Evolutionary conservation across 306 rosid species (phyloP).

Genomic region (Ormosia emarginata): DNA sequence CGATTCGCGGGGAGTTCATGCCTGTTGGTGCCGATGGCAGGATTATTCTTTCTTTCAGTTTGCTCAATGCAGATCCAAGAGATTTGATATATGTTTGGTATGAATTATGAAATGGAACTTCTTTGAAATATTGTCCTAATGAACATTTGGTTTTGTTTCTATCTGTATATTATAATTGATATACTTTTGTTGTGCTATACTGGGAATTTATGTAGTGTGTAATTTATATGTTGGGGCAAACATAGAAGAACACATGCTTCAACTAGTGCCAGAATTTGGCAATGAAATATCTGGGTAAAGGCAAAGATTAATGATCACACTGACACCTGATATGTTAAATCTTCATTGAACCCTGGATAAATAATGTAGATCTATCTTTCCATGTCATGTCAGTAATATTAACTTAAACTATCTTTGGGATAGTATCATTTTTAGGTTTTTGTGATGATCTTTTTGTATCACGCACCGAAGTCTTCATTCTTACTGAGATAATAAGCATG

Average conservation of each 20-base stretch:
- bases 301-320: background rate
- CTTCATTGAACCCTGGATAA: background rate
- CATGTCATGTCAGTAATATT: background rate
- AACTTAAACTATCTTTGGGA: background rate
- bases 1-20: constrained; percentile 85
- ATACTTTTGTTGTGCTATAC: background rate
- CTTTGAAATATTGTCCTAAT: background rate
- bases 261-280: background rate
- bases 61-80: constrained; percentile 80
- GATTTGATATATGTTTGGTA: constrained; percentile 91
- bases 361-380: background rate
- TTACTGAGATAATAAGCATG: constrained; percentile 64
- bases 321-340: background rate
- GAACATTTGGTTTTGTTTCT: constrained; percentile 5
- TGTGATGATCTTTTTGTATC: constrained; percentile 48
- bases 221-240: background rate
- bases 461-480: constrained; percentile 83
- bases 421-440: background rate
- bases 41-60: constrained; percentile 84
- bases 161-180: background rate
- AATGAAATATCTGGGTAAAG: background rate
- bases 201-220: background rate
- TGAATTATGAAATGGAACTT: constrained; percentile 22
- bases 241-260: background rate
- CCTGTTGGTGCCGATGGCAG: constrained; percentile 94